Percentiles rank a stretch among this genome's conserved stretches.
phyloP scores from a whole-genome alignment of 2,329 filamentous ascomycete genomes.

The Claviceps africana region DNA sequence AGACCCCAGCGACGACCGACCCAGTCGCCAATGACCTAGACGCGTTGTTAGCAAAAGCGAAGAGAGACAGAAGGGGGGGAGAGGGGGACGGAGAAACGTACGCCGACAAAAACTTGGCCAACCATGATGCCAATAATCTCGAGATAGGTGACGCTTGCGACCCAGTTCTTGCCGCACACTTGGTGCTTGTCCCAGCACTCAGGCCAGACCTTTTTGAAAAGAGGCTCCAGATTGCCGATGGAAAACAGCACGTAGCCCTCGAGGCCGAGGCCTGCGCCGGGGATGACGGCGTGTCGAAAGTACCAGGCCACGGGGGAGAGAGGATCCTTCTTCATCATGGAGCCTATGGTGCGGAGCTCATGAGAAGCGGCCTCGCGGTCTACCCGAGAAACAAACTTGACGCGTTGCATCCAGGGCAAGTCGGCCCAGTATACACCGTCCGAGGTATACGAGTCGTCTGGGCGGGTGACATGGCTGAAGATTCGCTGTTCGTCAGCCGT shows the following conservation, averaged over 20 bases:
- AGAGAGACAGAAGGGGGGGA: background rate
- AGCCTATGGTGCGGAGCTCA: slow-evolving; percentile 54
- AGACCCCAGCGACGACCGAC: slow-evolving; percentile 87
- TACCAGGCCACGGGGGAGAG: slow-evolving; percentile 76
- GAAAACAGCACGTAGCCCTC: slow-evolving; percentile 97
- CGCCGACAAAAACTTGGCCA: slow-evolving; percentile 76
- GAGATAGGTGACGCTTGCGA: slow-evolving; percentile 74
- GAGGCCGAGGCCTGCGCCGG: slow-evolving; percentile 79
- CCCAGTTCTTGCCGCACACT: slow-evolving; percentile 67
- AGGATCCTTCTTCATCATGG: slow-evolving; percentile 77
- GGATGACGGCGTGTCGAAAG: slow-evolving; percentile 79
- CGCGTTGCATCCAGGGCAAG: slow-evolving; percentile 53
- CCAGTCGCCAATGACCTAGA: slow-evolving; percentile 48
- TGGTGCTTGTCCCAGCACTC: slow-evolving; percentile 57
- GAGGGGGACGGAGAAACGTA: slow-evolving; percentile 25
- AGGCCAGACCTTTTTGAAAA: slow-evolving; percentile 64
- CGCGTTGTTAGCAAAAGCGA: background rate
- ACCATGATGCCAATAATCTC: slow-evolving; percentile 93
- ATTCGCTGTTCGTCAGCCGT: slow-evolving; percentile 40
- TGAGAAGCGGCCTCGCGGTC: slow-evolving; percentile 54
- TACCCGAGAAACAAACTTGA: slow-evolving; percentile 62
- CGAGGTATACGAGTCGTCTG: slow-evolving; percentile 73
- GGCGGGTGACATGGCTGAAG: slow-evolving; percentile 70
- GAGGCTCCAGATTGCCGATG: slow-evolving; percentile 78
- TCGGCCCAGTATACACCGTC: slow-evolving; percentile 91